Evolutionary conservation across 495 filamentous ascomycete genomes (phyloP).

Genomic region (Hypomontagnella submonticulosa): DNA sequence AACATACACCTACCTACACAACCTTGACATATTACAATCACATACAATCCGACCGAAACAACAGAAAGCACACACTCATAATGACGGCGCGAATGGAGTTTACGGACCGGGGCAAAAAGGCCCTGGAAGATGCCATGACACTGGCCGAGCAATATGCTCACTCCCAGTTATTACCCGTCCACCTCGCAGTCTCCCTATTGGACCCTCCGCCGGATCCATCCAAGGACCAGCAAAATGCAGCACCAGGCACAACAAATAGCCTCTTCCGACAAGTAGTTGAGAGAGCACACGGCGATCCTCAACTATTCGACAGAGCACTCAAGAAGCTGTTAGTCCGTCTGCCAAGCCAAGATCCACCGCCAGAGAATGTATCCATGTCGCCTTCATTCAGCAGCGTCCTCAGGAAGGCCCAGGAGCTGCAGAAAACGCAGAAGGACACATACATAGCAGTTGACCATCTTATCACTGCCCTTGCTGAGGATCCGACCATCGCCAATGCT

Average conservation of each 20-base stretch:
- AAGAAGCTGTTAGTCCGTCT: conserved; percentile 92
- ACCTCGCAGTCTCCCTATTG: conserved; percentile 88
- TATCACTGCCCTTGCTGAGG: conserved; percentile 83
- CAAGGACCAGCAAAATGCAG: conserved; percentile 74
- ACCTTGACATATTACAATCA: conserved; percentile 9
- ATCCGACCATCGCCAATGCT: conserved; percentile 74
- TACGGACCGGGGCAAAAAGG: conserved; percentile 89
- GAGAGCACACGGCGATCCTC: conserved; percentile 90
- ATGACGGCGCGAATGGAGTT: conserved; percentile 78
- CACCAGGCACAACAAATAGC: conserved; percentile 71
- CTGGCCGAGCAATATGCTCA: conserved; percentile 89
- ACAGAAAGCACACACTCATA: conserved; percentile 29
- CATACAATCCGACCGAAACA: conserved; percentile 11
- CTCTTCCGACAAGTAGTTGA: conserved; percentile 95
- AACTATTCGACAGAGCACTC: conserved; percentile 84
- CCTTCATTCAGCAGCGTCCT: conserved; percentile 84
- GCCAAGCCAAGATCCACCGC: conserved; percentile 93
- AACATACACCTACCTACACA: conserved; percentile 9
- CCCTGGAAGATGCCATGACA: conserved; percentile 83
- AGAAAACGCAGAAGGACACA: conserved; percentile 94
- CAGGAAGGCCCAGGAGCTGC: conserved; percentile 84
- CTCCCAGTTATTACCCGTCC: conserved; percentile 86
- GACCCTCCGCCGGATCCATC: conserved; percentile 82
- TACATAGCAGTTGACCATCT: conserved; percentile 95
- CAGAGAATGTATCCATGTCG: conserved; percentile 82